Conservation (phyloP, 2,329 filamentous ascomycete genomes). For the Colletotrichum karsti region DNA sequence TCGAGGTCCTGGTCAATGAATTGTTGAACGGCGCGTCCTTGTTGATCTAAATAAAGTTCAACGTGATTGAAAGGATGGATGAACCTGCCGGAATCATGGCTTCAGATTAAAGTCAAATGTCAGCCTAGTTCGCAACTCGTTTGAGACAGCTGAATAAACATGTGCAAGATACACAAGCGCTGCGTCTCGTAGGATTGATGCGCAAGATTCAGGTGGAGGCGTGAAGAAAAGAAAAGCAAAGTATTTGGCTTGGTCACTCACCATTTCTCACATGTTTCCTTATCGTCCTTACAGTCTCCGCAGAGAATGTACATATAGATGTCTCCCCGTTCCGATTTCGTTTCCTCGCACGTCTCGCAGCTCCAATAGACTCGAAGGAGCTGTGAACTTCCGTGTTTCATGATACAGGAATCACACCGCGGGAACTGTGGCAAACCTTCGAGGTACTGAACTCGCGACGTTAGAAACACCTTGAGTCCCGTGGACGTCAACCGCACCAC, state of each 20-base stretch:
- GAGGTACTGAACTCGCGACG: neutral
- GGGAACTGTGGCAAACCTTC: neutral
- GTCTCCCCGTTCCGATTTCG: neutral
- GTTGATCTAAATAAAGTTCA: neutral
- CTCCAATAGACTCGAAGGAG: neutral
- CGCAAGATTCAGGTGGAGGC: too few species aligned
- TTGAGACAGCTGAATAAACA: too few species aligned
- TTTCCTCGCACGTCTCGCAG: neutral
- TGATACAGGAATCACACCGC: neutral
- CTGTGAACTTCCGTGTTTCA: neutral
- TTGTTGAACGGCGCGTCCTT: neutral
- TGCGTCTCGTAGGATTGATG: too few species aligned
- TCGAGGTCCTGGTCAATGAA: conserved; percentile 4
- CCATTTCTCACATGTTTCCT: neutral
- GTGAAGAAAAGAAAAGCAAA: neutral
- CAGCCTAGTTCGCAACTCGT: neutral
- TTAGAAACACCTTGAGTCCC: conserved; percentile 7
- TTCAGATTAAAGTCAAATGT: neutral
- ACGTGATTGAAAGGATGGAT: conserved; percentile 7
- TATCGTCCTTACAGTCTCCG: neutral
- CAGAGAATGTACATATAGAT: neutral
- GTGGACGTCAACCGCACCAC: neutral
- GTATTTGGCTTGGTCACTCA: too few species aligned
- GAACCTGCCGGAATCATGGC: neutral
- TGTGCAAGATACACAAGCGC: too few species aligned